Evolutionary conservation across 306 rosid genomes (phyloP).

Genomic region (Medicago truncatula): DNA sequence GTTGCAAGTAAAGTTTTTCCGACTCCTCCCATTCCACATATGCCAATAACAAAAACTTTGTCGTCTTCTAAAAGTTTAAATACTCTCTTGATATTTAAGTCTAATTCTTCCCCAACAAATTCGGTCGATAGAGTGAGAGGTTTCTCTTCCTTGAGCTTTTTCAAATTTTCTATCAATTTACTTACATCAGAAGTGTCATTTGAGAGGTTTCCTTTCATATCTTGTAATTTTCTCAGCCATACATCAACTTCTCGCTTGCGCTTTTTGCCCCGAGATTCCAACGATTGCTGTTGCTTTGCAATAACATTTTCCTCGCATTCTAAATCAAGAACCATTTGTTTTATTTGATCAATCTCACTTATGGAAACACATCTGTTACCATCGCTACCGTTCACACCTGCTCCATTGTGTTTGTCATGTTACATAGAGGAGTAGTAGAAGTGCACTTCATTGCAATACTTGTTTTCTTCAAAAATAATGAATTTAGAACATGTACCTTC

Average conservation of each 20-base stretch:
- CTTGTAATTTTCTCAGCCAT: background rate
- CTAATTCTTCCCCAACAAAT: background rate
- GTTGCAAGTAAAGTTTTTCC: too few relatives aligned
- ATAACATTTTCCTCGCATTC: background rate
- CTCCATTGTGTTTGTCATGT: background rate
- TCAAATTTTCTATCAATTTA: background rate
- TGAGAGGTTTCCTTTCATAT: background rate
- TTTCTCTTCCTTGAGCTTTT: background rate
- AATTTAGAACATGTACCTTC: background rate
- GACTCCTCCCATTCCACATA: too few relatives aligned
- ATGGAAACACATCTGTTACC: background rate
- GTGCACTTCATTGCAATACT: background rate
- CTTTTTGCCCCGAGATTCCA: slow-evolving; percentile 3
- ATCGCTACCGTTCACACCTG: background rate
- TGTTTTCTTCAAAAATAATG: background rate
- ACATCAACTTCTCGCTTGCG: background rate
- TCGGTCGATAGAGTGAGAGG: background rate
- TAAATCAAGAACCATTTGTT: background rate
- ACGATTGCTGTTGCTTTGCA: background rate
- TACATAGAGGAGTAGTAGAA: background rate
- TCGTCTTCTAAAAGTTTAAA: background rate
- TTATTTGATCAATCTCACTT: background rate
- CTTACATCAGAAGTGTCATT: background rate
- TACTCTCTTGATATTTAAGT: background rate
- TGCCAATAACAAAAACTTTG: too few relatives aligned